Conservation (phyloP, 805 yeast genomes). For the Barnettozyma californica region DNA sequence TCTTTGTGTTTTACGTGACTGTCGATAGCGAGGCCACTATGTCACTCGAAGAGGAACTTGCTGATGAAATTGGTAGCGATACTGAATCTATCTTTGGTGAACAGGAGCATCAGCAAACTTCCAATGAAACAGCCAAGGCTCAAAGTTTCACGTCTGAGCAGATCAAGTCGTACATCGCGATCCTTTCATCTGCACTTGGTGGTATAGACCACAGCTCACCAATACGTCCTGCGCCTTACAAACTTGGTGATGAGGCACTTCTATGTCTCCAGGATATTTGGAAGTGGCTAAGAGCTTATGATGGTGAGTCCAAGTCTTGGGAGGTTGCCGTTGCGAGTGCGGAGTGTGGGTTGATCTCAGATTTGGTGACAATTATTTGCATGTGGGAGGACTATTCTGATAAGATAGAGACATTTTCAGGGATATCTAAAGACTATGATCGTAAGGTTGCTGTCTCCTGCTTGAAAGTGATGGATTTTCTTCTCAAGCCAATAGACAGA, state of each 20-base stretch:
- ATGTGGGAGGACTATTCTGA: constrained; percentile 56
- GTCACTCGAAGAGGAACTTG: constrained; percentile 10
- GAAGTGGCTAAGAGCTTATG: constrained; percentile 82
- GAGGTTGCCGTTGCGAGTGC: constrained; percentile 88
- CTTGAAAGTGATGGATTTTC: constrained; percentile 72
- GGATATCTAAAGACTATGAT: constrained; percentile 31
- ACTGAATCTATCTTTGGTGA: background rate
- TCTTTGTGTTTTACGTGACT: background rate
- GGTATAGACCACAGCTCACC: constrained; percentile 69
- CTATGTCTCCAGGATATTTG: constrained; percentile 74
- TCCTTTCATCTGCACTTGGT: constrained; percentile 84
- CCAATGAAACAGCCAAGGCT: background rate
- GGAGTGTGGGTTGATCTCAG: constrained; percentile 73
- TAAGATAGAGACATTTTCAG: constrained; percentile 18
- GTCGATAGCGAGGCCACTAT: background rate
- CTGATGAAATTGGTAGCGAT: constrained; percentile 6
- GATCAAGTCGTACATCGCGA: constrained; percentile 64
- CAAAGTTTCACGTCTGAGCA: constrained; percentile 9
- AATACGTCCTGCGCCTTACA: constrained; percentile 49
- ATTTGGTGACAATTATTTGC: constrained; percentile 66
- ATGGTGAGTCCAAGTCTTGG: constrained; percentile 61
- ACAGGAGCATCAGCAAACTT: background rate
- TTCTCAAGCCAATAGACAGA: constrained; percentile 82
- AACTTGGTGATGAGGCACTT: constrained; percentile 80
- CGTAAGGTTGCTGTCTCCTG: constrained; percentile 67